Evolutionary conservation across 257 asterid genomes (phyloP).

Genomic region (Solanum raphanifolium): DNA sequence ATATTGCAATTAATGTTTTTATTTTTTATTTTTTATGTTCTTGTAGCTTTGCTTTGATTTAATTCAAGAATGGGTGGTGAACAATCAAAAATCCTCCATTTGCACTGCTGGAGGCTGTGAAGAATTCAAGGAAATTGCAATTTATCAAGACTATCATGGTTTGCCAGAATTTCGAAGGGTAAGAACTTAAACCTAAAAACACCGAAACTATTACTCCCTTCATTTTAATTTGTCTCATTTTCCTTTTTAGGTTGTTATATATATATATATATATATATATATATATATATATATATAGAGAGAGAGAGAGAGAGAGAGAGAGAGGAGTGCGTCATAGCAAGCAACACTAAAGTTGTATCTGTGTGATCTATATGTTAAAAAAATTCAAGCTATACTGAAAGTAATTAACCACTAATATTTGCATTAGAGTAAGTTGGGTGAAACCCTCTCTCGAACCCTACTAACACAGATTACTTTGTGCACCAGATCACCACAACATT

Average conservation of each 20-base stretch:
- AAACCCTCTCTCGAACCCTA: too few species aligned
- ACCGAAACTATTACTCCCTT: not conserved
- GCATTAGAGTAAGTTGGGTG: not conserved
- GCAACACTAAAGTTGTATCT: accelerated
- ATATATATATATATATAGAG: too few species aligned
- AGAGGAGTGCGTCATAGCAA: not conserved
- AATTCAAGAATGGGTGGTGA: slow-evolving; percentile 6
- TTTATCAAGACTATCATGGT: slow-evolving; percentile 12
- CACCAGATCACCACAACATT: not conserved
- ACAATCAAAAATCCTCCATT: slow-evolving; percentile 7
- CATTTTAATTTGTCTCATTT: not conserved
- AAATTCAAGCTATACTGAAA: not conserved
- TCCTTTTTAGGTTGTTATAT: not conserved
- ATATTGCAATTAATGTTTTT: not conserved
- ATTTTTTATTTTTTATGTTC: not conserved
- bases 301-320: too few species aligned
- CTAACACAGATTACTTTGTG: not conserved
- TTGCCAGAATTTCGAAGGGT: slow-evolving; percentile 5
- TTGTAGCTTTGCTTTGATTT: slow-evolving; percentile 10
- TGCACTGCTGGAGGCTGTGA: not conserved
- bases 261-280: too few species aligned
- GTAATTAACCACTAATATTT: not conserved
- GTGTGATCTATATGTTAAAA: not conserved
- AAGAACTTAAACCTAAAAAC: not conserved
- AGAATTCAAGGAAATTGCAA: slow-evolving; percentile 2